Conservation (phyloP, 495 filamentous ascomycete species). For the Endocarpon pusillum region DNA sequence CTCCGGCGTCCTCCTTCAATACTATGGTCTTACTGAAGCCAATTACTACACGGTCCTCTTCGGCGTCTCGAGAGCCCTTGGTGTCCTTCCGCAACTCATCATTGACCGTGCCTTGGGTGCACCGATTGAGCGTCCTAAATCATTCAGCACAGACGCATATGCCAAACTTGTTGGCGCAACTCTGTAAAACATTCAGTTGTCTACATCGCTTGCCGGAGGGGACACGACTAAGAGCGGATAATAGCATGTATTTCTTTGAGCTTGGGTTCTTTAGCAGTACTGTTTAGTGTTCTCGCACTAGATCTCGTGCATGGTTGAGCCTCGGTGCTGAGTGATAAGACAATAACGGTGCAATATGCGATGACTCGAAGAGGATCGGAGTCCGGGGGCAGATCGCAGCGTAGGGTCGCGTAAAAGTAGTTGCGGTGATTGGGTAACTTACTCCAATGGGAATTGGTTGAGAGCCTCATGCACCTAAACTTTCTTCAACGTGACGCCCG, state of each 20-base stretch:
- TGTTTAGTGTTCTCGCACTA: no score
- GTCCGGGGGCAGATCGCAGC: no score
- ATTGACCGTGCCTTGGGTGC: slow-evolving; percentile 91
- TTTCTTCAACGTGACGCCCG: no score
- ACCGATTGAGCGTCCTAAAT: slow-evolving; percentile 65
- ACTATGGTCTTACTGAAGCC: slow-evolving; percentile 96
- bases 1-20: slow-evolving; percentile 96
- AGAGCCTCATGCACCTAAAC: no score
- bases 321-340: no score
- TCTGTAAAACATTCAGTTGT: slow-evolving; percentile 42
- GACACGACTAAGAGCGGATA: background rate
- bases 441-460: no score
- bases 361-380: no score
- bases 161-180: slow-evolving; percentile 83
- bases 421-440: no score
- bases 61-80: slow-evolving; percentile 92
- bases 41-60: slow-evolving; percentile 99
- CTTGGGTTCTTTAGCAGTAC: background rate
- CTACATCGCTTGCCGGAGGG: slow-evolving; percentile 1
- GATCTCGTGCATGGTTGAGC: no score
- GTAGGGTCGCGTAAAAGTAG: no score
- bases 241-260: background rate
- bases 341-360: no score
- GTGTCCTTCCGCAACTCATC: slow-evolving; percentile 97
- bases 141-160: slow-evolving; percentile 91